Conservation (phyloP, 176 grass and related monocot genomes). For the Neostapfia colusana region DNA sequence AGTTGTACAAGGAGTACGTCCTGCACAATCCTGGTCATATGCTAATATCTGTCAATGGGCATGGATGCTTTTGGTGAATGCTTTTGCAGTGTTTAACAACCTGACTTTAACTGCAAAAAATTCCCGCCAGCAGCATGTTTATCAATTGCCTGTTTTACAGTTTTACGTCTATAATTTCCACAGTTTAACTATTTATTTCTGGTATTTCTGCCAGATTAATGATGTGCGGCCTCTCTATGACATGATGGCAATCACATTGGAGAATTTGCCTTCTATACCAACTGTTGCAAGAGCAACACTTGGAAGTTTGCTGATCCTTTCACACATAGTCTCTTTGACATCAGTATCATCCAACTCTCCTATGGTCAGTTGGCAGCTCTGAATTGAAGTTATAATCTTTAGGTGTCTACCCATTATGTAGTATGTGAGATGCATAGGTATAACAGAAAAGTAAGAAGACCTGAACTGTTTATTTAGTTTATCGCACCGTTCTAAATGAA, state of each 20-base stretch:
- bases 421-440: constrained; percentile 5
- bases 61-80: constrained; percentile 16
- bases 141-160: background rate
- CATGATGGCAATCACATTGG: constrained; percentile 83
- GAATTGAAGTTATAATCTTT: constrained; percentile 27
- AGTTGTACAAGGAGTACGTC: constrained; percentile 89
- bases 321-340: constrained; percentile 89
- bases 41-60: constrained; percentile 22
- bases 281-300: constrained; percentile 75
- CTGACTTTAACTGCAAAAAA: background rate
- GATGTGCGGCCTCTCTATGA: constrained; percentile 77
- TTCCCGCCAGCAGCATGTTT: constrained; percentile 4
- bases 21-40: constrained; percentile 16
- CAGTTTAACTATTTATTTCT: constrained; percentile 30
- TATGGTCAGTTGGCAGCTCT: constrained; percentile 46
- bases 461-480: constrained; percentile 8
- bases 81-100: constrained; percentile 12
- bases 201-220: constrained; percentile 61
- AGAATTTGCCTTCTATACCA: constrained; percentile 66
- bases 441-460: constrained; percentile 9
- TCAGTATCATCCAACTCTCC: constrained; percentile 49
- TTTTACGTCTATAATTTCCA: constrained; percentile 14
- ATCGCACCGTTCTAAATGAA: background rate
- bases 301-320: constrained; percentile 91
- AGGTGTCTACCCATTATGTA: background rate